Evolutionary conservation across 768 basidiomycete species (phyloP).

Genomic region (Tricholoma bakamatsutake): DNA sequence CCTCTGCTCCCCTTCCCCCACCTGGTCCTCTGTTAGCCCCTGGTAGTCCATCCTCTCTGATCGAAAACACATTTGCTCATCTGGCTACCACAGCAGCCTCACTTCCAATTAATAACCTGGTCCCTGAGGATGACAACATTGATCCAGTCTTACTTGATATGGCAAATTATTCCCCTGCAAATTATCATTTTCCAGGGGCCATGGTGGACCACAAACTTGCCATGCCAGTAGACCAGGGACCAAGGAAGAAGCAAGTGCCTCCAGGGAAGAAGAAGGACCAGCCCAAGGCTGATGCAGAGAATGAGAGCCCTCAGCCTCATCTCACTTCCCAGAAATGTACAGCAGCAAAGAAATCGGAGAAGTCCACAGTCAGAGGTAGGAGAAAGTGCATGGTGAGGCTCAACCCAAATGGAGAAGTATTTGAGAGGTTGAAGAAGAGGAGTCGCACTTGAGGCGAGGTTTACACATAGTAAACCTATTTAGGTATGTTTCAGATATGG

Average conservation of each 20-base stretch:
- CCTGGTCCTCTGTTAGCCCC: neutral
- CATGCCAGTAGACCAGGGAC: neutral
- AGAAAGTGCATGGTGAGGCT: neutral
- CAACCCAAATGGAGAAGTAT: neutral
- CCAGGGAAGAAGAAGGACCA: neutral
- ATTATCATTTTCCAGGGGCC: neutral
- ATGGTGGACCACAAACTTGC: neutral
- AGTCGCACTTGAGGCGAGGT: too few species aligned
- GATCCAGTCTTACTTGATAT: neutral
- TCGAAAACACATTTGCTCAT: neutral
- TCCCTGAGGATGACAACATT: neutral
- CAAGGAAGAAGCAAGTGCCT: neutral
- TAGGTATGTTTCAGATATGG: too few species aligned
- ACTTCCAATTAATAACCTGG: neutral
- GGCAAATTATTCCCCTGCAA: neutral
- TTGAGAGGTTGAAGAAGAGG: too few species aligned
- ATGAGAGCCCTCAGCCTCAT: neutral
- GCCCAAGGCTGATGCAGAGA: neutral
- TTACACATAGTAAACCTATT: too few species aligned
- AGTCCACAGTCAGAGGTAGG: too few species aligned
- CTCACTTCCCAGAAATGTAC: neutral
- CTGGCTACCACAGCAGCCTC: neutral
- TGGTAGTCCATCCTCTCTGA: neutral
- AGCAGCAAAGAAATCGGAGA: too few species aligned
- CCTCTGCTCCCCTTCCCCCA: neutral